phyloP scores from a whole-genome alignment of 495 filamentous ascomycete species.

The Aspergillus sclerotioniger region DNA sequence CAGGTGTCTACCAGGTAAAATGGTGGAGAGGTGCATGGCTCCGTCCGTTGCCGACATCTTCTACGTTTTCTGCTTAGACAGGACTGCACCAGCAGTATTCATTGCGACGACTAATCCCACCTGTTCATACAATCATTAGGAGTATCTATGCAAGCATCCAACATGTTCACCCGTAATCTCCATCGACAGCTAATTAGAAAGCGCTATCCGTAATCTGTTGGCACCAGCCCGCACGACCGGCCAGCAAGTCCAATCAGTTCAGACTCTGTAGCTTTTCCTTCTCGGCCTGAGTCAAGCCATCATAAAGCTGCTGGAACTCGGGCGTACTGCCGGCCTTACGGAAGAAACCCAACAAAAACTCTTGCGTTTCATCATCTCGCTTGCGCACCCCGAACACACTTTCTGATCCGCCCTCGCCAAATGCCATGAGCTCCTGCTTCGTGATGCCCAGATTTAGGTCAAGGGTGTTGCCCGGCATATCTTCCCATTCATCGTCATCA shows the following conservation, averaged over 20 bases:
- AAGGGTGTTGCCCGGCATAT: constrained; percentile 64
- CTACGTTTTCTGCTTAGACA: too few species aligned
- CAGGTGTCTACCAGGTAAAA: too few species aligned
- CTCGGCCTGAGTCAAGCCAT: constrained; percentile 66
- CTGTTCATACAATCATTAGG: background rate
- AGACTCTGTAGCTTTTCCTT: constrained; percentile 62
- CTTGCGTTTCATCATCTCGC: constrained; percentile 90
- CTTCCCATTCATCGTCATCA: constrained; percentile 83
- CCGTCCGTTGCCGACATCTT: too few species aligned
- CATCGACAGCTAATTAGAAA: constrained; percentile 8
- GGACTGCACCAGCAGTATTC: background rate
- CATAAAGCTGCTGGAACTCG: constrained; percentile 73
- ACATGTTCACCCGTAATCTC: background rate
- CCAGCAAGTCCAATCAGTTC: constrained; percentile 15
- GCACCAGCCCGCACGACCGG: background rate
- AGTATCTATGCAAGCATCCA: background rate
- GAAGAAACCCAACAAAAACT: constrained; percentile 81
- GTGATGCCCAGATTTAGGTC: constrained; percentile 67
- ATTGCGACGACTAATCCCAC: background rate
- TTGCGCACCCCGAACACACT: constrained; percentile 56
- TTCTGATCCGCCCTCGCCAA: constrained; percentile 56
- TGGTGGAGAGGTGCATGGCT: too few species aligned
- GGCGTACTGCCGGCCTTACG: constrained; percentile 65
- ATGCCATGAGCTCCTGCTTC: constrained; percentile 77
- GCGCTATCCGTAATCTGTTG: background rate